Evolutionary conservation across 371 early-diverging fungal species (phyloP), one percentile per base, ranked within the genome.

Genomic region (Mortierella sp.): DNA sequence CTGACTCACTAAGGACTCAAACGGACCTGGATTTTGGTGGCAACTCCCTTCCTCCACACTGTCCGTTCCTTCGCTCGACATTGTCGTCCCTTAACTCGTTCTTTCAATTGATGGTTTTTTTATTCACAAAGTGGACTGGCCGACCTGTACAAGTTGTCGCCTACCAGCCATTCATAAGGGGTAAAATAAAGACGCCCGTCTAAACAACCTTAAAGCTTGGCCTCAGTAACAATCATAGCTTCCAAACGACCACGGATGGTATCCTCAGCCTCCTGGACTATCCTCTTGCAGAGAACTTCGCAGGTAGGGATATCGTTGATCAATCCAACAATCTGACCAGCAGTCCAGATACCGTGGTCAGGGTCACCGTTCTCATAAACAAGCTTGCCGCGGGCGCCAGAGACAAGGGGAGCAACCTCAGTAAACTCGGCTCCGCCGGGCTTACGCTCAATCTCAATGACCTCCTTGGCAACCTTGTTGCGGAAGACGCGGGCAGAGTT

Each of bases 271-370:
- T 93, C 93, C 61, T 76, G 59, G 43, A 88, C 91, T 78, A 94
- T 95, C 69, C 93, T 88, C 54, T 80, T 76, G 73, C 91, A 80
- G 9, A 96, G 88, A 0, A 88, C 93, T 37, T 93, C 83, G 82
- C 96, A 96, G 0, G 94, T 93, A 51, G 96, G 96, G 74, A 95
- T 94, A 82, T 96, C 95, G 40, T 95, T 90, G 81, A 95, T 95
- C 69, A 93, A 74, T 53, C 95, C 94, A 64, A 93, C 87, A n/a
- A 94, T 93, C 88, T 94, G 94, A 28, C 94, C 94, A 43, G 94
- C 94, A 31, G 93, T 93, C 95, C 96, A 95, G 34, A 95, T 93
- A 82, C 95, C 96, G 78, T 85, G 90, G 74, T 95, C 93, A 43
- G 90, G 83, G 80, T 95, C 94, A 69, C 96, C 96, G 26, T 90